Base-by-base conservation (phyloP, 2,329 filamentous ascomycete genomes). In the Aureobasidium lini region DNA sequence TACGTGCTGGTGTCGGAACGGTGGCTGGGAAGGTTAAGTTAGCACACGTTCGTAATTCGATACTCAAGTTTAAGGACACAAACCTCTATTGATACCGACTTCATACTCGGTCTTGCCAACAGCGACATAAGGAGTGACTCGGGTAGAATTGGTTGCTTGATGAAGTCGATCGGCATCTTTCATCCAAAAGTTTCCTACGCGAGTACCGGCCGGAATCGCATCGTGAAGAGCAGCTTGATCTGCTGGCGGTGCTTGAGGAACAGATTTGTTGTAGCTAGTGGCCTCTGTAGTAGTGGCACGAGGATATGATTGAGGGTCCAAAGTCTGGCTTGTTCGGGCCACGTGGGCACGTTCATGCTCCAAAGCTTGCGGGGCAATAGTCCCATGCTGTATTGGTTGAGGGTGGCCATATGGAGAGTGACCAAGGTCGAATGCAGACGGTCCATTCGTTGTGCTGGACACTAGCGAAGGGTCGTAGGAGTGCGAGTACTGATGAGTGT, bases 61-160 rank as follows among this genome's bases (percentile, higher is more conserved):
- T 15, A 2, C 18, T 34, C 10, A 11, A 29, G 4, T 8, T 10
- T 8, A 72, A 68, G 61, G 4, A 48, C 6, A 60, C 73, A 72
- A 72, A 72, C 75, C 76, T 67, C 75, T 74, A 66, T 76, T 78
- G 54, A 74, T 71, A 13, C 73, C 68, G 46, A 74, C 69, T 49
- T 79, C 75, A 23, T 73, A 66, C 1, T 73, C 67, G 50, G 74
- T 68, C 44, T 71, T 69, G 52, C 77, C 75, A 56, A 79, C 64
- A 61, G 72, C 75, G 61, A 77, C 70, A 49, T 74, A 77, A 64
- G 73, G 72, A 64, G 74, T 72, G 63, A 79, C 63, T 16, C 73
- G 68, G 65, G 66, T 69, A 36, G 76, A 77, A 49, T 75, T 75
- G 32, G 77, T 79, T 16, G 72, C 72, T 63, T 72, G 71, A 37